Evolutionary conservation across 2,329 filamentous ascomycete genomes (phyloP), one percentile per base, ranked within the genome.

Genomic region (Fusarium hostae): DNA sequence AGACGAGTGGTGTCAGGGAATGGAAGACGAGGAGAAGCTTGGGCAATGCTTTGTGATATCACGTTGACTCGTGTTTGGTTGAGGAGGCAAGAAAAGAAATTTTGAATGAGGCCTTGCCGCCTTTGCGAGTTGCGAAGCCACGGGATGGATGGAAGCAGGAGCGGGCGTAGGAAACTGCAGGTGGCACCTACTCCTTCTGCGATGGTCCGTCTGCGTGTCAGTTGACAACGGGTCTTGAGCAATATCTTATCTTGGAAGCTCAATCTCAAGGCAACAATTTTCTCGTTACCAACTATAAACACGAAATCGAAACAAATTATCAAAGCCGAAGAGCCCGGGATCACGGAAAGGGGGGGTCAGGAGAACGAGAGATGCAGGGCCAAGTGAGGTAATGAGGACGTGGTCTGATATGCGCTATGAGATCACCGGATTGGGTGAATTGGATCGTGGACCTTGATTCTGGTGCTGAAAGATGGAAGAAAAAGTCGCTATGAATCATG

Each of bases 321-420:
- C 54, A 67, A 57, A 70, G 48, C 70, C 61, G 65, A 58, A 41
- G 50, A 54, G 66, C 59, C 61, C 61, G 30, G 30, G 54, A 37
- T 51, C 37, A 50, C 15, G 24, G 60, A 58, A 62, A 62, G 37
- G 47, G 58, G 60, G 63, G 65, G 39, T 47, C 61, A 59, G 69
- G 47, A 57, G 45, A 64, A 55, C 40, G 15, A 44, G 37, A 32
- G 15, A 30, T 45, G 41, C 11, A 54, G 62, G 37, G 59, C 24
- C 30, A 63, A 63, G 59, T 66, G 63, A 74, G 72, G 69, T 52
- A 63, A 69, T 48, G 64, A 43, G 62, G 59, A 68, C 30, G 75
- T 76, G 75, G 75, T 68, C 75, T 76, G 75, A 76, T 74, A 68
- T 72, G 71, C 59, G 64, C 37, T 60, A 74, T 76, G 74, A 76